phyloP scores from a whole-genome alignment of 75 land plant genomes.

The Sequoia sempervirens region DNA sequence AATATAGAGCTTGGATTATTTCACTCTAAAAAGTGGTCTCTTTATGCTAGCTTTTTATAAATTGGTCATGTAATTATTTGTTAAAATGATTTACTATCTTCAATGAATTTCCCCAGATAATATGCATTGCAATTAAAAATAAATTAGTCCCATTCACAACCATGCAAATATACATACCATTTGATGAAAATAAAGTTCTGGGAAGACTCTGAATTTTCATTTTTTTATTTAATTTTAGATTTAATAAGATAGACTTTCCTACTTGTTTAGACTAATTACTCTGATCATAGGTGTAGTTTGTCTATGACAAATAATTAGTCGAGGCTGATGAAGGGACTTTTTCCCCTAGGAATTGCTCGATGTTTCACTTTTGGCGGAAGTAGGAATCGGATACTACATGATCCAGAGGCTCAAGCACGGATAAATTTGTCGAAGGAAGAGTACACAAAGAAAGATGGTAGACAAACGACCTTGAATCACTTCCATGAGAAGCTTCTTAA shows the following conservation, averaged over 20 bases:
- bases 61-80: not conserved
- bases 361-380: constrained; percentile 97
- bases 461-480: constrained; percentile 82
- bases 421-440: constrained; percentile 63
- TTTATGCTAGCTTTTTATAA: not conserved
- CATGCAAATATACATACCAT: not conserved
- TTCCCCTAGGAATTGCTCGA: constrained; percentile 79
- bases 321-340: not conserved
- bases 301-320: not conserved
- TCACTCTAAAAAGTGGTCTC: not conserved
- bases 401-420: constrained; percentile 63
- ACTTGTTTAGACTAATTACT: not conserved
- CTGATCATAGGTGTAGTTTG: not conserved
- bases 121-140: not conserved
- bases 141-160: not conserved
- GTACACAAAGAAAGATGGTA: constrained; percentile 54
- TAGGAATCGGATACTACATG: constrained; percentile 62
- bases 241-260: not conserved
- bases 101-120: not conserved
- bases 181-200: not conserved
- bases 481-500: constrained; percentile 94
- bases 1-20: not conserved
- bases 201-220: not conserved
- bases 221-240: not conserved
- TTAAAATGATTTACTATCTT: not conserved